Base-by-base conservation (phyloP, 495 filamentous ascomycete species). In the Tuber brumale region DNA sequence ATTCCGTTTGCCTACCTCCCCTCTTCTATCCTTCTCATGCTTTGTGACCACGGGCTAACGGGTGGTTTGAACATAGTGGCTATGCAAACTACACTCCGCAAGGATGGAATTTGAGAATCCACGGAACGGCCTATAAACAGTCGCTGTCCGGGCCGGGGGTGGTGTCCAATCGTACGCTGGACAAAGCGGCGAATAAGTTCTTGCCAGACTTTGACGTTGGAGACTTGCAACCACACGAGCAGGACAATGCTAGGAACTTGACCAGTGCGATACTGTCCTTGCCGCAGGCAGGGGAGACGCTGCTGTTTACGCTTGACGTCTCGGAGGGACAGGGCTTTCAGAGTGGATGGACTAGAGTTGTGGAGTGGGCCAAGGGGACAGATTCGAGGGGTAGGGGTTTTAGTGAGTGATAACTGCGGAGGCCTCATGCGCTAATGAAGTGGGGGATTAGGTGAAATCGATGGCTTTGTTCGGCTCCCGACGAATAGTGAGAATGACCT, bases 51-150 rank as follows among this genome's bases (percentile, higher is more conserved):
- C 37, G 70, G 16, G 69, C 51, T 79, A 75, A 72, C 39, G 19
- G 23, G 18, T 12, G 10, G 57, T 70, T 39, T 57, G 3, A 10
- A 27, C 48, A 23, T 73, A 89, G 88, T n/a, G 87, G 87, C n/a
- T 94, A 94, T 82, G 92, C 87, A 48, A 94, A 94, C 77, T 94
- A 90, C 88, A 93, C 92, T n/a, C 85, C 88, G 31, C 84, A 88
- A 70, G 91, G 90, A 57, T 94, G 92, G 92, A 92, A 91, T 74
- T 85, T 93, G 9, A 87, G 90, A 23, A 89, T 94, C 81, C 92
- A 91, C 76, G 92, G 92, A 77, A 93, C 93, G 80, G 89, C 93
- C 27, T 94, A 91, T 85, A 94, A 93, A 78, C 88, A 91, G 75
- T 91, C 92, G 43, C 88, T 92, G 57, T 71, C 72, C 3, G 51